Evolutionary conservation across 192 early-diverging fungal genomes (phyloP), one percentile per base, ranked within the genome.

Genomic region (Obelidium mucronatum): DNA sequence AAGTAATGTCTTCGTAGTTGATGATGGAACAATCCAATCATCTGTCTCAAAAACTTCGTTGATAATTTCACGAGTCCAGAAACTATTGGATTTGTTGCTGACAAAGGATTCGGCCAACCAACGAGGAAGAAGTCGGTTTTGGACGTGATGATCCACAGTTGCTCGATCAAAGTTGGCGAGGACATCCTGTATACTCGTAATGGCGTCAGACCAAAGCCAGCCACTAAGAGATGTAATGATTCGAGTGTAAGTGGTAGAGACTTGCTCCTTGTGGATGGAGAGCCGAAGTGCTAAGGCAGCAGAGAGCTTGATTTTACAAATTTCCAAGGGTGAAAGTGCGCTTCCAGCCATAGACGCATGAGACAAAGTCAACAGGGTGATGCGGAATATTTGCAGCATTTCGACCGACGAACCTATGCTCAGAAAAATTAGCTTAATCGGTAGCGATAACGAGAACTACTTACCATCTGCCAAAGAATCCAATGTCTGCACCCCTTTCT

Each of bases 271-370:
- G 39, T 19, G 33, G 15, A 44, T 34, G 26, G 72, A 37, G 40
- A 22, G 28, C 26, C 40, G 55, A 28, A 74, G 56, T 1, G 59
- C 59, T 59, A 74, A 34, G 42, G 72, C 56, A 19, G n/a, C 39
- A 17, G 72, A 30, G 28, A 74, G 26, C 62, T 74, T 74, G 30
- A 74, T 2, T 54, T 63, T 74, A 4, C 58, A 11, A 4, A 54
- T 26, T 40, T 74, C 72, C 28, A 40, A n/a, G 15, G 56, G 42
- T 5, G 56, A 35, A 30, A 74, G 19, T 15, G 4, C 13, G 11
- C 58, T 44, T 6, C 31, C 60, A 2, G 72, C 60, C 72, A 74
- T 74, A 11, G 72, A 60, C 5, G 72, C 72, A 51, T 74, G 72
- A 17, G 59, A 63, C 4, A 63, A 37, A 40, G 58, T 39, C 11